Conservation (phyloP, 805 yeast genomes). For the Teunomyces cretensis region DNA sequence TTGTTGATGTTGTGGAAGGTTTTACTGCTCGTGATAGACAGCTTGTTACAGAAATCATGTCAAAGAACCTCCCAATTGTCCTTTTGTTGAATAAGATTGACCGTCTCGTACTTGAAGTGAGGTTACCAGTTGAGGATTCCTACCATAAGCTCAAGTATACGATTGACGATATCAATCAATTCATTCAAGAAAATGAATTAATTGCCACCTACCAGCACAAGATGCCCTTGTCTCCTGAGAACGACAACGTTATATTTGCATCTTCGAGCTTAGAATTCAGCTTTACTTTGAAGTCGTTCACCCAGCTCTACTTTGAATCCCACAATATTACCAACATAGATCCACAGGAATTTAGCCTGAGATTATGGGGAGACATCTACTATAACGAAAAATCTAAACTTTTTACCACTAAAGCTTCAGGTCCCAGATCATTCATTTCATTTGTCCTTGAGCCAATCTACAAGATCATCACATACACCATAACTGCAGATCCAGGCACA, state of each 20-base stretch:
- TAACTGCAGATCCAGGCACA: conserved; percentile 49
- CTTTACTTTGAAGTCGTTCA: conserved; percentile 69
- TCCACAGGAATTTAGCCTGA: conserved; percentile 39
- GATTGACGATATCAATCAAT: conserved; percentile 64
- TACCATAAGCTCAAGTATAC: conserved; percentile 63
- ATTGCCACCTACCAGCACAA: conserved; percentile 25
- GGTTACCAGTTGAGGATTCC: conserved; percentile 71
- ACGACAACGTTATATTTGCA: conserved; percentile 71
- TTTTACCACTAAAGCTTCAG: conserved; percentile 38
- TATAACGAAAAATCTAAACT: conserved; percentile 43
- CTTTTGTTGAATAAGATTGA: conserved; percentile 82
- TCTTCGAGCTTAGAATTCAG: conserved; percentile 61
- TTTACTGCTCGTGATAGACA: conserved; percentile 53
- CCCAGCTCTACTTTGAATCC: conserved; percentile 43
- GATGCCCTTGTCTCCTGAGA: conserved; percentile 53
- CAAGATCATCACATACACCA: conserved; percentile 61
- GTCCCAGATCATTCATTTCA: conserved; percentile 51
- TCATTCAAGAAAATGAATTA: conserved; percentile 37
- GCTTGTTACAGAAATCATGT: conserved; percentile 52
- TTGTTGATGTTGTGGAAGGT: conserved; percentile 88
- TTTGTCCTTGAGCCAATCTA: conserved; percentile 80
- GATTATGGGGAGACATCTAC: conserved; percentile 78
- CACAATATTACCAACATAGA: conserved; percentile 5
- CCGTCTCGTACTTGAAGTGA: conserved; percentile 75
- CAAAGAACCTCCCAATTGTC: conserved; percentile 50